Evolutionary conservation across 805 yeast species (phyloP).

Genomic region (Blastobotrys parvus): DNA sequence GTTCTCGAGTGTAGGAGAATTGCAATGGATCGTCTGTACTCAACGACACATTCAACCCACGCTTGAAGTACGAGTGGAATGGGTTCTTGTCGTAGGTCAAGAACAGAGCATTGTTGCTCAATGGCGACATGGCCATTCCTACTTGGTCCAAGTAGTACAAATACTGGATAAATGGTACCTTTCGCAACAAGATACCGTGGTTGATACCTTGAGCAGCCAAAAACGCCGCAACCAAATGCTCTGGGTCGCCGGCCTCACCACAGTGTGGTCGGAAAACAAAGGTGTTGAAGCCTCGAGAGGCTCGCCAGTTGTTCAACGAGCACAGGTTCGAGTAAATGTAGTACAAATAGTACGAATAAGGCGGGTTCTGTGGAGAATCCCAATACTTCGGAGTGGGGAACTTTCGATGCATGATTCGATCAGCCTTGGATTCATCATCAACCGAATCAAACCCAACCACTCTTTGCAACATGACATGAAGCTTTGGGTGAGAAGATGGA

Average conservation of each 20-base stretch:
- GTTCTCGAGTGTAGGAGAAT: slow-evolving; percentile 94
- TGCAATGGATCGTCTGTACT: slow-evolving; percentile 98
- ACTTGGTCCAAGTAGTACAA: slow-evolving; percentile 88
- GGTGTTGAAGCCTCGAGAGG: slow-evolving; percentile 67
- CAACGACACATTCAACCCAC: slow-evolving; percentile 88
- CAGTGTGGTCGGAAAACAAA: slow-evolving; percentile 96
- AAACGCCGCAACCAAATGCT: slow-evolving; percentile 85
- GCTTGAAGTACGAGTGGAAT: slow-evolving; percentile 78
- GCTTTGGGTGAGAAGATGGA: slow-evolving; percentile 84
- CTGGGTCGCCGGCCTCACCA: slow-evolving; percentile 99
- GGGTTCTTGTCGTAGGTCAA: slow-evolving; percentile 97
- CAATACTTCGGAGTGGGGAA: slow-evolving; percentile 83
- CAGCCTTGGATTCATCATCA: slow-evolving; percentile 93
- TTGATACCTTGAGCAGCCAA: slow-evolving; percentile 86
- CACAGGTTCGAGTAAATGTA: slow-evolving; percentile 82
- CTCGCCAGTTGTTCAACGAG: slow-evolving; percentile 78
- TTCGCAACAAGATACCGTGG: slow-evolving; percentile 89
- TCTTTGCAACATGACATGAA: slow-evolving; percentile 79
- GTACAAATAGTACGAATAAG: slow-evolving; percentile 93
- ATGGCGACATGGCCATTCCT: slow-evolving; percentile 97
- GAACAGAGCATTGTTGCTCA: slow-evolving; percentile 92
- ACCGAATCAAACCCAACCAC: slow-evolving; percentile 98
- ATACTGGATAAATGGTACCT: slow-evolving; percentile 91
- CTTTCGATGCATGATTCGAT: slow-evolving; percentile 70
- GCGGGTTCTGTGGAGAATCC: slow-evolving; percentile 77